Evolutionary conservation across 2,329 filamentous ascomycete genomes (phyloP).

Genomic region (Trichoderma cornu-damae): DNA sequence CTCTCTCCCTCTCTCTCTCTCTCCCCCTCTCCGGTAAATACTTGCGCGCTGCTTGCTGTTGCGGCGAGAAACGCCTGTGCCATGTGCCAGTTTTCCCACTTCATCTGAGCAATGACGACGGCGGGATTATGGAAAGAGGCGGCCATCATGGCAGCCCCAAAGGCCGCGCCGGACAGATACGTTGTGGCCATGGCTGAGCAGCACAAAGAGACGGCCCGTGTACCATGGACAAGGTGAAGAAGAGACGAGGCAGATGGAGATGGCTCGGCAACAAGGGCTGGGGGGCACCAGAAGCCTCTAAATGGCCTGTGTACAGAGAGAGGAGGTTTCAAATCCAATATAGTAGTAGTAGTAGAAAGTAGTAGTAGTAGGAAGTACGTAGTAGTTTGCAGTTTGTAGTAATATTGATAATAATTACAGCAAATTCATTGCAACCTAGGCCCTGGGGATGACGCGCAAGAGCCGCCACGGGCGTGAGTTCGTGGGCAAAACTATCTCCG

Average conservation of each 20-base stretch:
- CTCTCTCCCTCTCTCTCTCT: not conserved
- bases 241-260: no score
- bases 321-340: no score
- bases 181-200: conserved; percentile 28
- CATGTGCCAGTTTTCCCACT: conserved; percentile 60
- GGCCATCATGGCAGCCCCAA: conserved; percentile 56
- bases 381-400: no score
- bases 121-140: conserved; percentile 57
- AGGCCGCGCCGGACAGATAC: conserved; percentile 49
- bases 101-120: conserved; percentile 57
- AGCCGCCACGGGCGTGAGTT: not conserved
- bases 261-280: no score
- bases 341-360: no score
- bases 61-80: conserved; percentile 59
- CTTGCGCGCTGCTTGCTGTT: conserved; percentile 57
- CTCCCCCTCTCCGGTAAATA: no score
- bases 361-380: no score
- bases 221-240: not conserved
- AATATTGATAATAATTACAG: no score
- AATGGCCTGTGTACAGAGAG: no score
- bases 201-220: not conserved
- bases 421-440: not conserved
- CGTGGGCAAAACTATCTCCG: not conserved
- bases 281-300: no score
- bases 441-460: not conserved